Conservation (phyloP, 2,329 filamentous ascomycete species). For the Colletotrichum sp. region DNA sequence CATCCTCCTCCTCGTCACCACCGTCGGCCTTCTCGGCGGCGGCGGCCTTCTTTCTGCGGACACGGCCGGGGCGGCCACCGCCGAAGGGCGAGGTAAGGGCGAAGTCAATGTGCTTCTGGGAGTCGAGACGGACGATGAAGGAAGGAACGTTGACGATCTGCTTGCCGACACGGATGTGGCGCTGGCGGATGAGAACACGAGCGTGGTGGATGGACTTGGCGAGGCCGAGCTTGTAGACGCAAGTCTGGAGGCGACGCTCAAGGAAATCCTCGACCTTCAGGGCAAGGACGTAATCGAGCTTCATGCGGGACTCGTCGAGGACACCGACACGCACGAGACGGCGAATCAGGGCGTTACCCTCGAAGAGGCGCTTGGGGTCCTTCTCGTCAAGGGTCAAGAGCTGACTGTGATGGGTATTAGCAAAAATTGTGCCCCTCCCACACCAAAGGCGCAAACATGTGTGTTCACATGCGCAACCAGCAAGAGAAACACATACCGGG, state of each 20-base stretch:
- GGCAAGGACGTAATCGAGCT: slow-evolving; percentile 99
- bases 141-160: slow-evolving; percentile 99
- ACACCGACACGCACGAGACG: slow-evolving; percentile 99
- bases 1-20: slow-evolving; percentile 86
- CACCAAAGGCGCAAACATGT: background rate
- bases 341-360: slow-evolving; percentile 99
- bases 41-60: slow-evolving; percentile 99
- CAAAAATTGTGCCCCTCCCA: background rate
- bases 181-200: slow-evolving; percentile 98
- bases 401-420: slow-evolving; percentile 69
- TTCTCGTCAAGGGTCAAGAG: slow-evolving; percentile 99
- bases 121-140: slow-evolving; percentile 99
- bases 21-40: slow-evolving; percentile 86
- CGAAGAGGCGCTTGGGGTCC: slow-evolving; percentile 99
- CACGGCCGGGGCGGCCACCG: slow-evolving; percentile 95
- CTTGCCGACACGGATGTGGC: slow-evolving; percentile 99
- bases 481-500: slow-evolving; percentile 70
- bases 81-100: slow-evolving; percentile 96
- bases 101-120: slow-evolving; percentile 99
- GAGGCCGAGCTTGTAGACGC: slow-evolving; percentile 99
- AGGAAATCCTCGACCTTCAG: slow-evolving; percentile 99
- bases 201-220: slow-evolving; percentile 99
- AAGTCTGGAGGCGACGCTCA: slow-evolving; percentile 99
- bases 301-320: slow-evolving; percentile 99
- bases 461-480: background rate